These are phyloP conservation scores for Sisymbrium altissimum DNA, from an alignment of 345 rosid species.

Conservation along the genomic window DNA sequence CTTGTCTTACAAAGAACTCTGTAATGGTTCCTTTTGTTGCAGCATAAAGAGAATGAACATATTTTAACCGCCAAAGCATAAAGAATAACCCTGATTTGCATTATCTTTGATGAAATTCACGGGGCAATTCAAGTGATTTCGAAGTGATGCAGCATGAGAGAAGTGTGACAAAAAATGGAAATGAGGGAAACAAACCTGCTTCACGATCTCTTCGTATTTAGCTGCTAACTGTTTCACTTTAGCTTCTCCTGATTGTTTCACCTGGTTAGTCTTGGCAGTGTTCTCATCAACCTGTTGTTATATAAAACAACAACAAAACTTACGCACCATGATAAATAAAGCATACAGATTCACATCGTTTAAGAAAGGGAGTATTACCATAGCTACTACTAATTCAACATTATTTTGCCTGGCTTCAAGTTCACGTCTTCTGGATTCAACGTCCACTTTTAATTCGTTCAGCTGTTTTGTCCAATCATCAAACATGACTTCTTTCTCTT, in stretches of 20 bases:
- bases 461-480: conserved; percentile 52
- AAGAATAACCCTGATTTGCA: too few relatives aligned
- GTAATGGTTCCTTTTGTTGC: not conserved
- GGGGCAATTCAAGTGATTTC: not conserved
- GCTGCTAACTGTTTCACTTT: conserved; percentile 47
- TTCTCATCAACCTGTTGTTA: conserved; percentile 62
- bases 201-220: conserved; percentile 61
- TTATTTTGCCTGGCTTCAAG: conserved; percentile 71
- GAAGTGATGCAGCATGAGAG: not conserved
- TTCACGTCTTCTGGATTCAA: conserved; percentile 57
- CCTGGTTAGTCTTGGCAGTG: conserved; percentile 46
- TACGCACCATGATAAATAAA: not conserved
- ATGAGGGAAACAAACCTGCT: conserved; percentile 49
- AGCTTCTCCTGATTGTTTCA: conserved; percentile 58
- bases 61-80: not conserved
- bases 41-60: not conserved
- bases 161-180: not conserved
- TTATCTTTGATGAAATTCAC: not conserved
- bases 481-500: conserved; percentile 52
- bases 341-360: not conserved
- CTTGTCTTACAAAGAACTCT: not conserved
- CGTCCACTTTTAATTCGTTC: conserved; percentile 50
- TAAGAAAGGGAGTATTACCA: conserved; percentile 40
- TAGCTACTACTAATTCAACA: conserved; percentile 65
- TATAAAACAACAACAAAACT: conserved; percentile 4